Evolutionary conservation across 495 filamentous ascomycete species (phyloP), one percentile per base, ranked within the genome.

Genomic region (Xylaria intraflava): DNA sequence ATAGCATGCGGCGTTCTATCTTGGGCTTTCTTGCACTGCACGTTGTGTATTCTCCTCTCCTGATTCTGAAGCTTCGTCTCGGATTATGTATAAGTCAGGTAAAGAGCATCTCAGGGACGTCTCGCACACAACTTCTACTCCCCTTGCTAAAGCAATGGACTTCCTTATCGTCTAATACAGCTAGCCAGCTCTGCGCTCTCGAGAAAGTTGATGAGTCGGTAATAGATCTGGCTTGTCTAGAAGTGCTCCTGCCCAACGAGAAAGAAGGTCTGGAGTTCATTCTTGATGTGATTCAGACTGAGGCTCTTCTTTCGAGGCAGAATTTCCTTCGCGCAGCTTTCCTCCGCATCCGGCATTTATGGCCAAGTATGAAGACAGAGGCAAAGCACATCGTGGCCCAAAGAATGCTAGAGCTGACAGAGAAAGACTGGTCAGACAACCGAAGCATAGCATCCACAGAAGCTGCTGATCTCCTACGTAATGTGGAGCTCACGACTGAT

Each of bases 1-100:
- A 83, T 46, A 64, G 81, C 16, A 62, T 82, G 8, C 81, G 87
- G 45, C 69, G 77, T 1, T 78, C 82, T n/a, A 72, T 92, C 20
- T 69, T 89, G 42, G 73, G 77, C n/a, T 94, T 85, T 65, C 69
- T 98, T 2, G 83, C 82, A 48, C 84, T 82, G 23, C 90, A 96
- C 69, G 73, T 80, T 10, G 72, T 84, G 11, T 63, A 74, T 16
- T 81, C 87, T 23, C 88, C 90, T 3, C 65, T 88, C 0, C 74
- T 85, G 46, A 61, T 72, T 3, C 80, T 86, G 35, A 93, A 90
- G 56, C 60, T 85, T 19, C 74, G 78, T 20, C 69, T 98, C 17
- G 73, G 97, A 14, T 71, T 70, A n/a, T 69, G 86, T 29, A 68
- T 96, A 51, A 88, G 88, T 59, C 72, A 77, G 33, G 70, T 89